phyloP scores from a whole-genome alignment of 495 filamentous ascomycete species.

The Trichoderma virens region DNA sequence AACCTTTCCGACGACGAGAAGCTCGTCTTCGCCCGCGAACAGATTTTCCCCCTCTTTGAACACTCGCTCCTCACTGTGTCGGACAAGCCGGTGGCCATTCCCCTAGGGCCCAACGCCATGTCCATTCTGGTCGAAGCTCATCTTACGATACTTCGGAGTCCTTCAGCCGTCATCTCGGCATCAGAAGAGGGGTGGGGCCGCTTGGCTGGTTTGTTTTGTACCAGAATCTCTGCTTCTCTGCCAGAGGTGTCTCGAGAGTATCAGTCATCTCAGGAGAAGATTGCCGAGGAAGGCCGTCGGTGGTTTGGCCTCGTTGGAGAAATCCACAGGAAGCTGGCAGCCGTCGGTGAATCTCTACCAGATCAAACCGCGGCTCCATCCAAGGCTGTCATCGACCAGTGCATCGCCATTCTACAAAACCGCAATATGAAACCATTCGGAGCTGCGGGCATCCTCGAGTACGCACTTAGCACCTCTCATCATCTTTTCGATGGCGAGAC shows the following conservation, averaged over 20 bases:
- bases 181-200: constrained; percentile 41
- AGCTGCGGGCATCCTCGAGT: constrained; percentile 55
- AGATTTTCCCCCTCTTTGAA: constrained; percentile 30
- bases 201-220: constrained; percentile 46
- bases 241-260: constrained; percentile 75
- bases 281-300: constrained; percentile 52
- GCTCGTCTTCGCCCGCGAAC: constrained; percentile 35
- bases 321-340: constrained; percentile 19
- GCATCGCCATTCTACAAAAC: constrained; percentile 23
- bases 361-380: constrained; percentile 15
- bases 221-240: constrained; percentile 58
- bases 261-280: constrained; percentile 55
- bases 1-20: constrained; percentile 17
- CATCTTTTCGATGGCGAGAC: constrained; percentile 18
- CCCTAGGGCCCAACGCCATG: constrained; percentile 20
- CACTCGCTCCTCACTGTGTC: constrained; percentile 32
- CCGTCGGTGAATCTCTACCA: background rate
- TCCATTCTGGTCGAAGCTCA: constrained; percentile 20
- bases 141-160: background rate
- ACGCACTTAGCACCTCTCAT: constrained; percentile 29
- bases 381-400: background rate
- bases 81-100: constrained; percentile 23
- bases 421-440: constrained; percentile 80
- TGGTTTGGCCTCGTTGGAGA: constrained; percentile 53
- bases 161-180: constrained; percentile 31